These are phyloP conservation scores for Aspergillus sp. DNA, from an alignment of 2,329 filamentous ascomycete species.

Conservation along the genomic window DNA sequence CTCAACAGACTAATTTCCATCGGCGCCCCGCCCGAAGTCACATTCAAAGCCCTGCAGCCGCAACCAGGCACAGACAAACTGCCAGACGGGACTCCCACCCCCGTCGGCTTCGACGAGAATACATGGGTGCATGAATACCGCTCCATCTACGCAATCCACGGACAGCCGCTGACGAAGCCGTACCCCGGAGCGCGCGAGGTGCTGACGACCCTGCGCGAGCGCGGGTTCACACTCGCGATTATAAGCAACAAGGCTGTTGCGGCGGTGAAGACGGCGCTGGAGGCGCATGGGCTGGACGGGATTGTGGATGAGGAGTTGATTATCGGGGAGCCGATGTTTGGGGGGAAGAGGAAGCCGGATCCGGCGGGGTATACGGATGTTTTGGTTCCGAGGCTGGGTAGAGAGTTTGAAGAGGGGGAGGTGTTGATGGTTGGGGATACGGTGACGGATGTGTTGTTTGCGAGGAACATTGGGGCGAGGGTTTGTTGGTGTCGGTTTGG, in stretches of 20 bases:
- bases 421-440: constrained; percentile 19
- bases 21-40: constrained; percentile 9
- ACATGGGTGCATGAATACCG: constrained; percentile 22
- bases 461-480: constrained; percentile 13
- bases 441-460: constrained; percentile 16
- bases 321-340: constrained; percentile 13
- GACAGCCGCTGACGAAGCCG: constrained; percentile 20
- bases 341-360: constrained; percentile 13
- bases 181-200: constrained; percentile 21
- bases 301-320: constrained; percentile 10
- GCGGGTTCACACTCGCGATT: constrained; percentile 20
- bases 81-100: background rate
- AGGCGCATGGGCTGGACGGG: background rate
- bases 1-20: constrained; percentile 11
- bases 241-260: constrained; percentile 26
- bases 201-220: constrained; percentile 11
- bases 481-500: constrained; percentile 19
- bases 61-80: background rate
- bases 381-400: constrained; percentile 16
- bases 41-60: constrained; percentile 13
- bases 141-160: constrained; percentile 20
- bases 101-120: constrained; percentile 16
- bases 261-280: constrained; percentile 16
- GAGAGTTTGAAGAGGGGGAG: background rate
- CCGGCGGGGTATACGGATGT: constrained; percentile 14